Evolutionary conservation across 2,329 filamentous ascomycete species (phyloP), one percentile per base, ranked within the genome.

Genomic region (Xylaria sp.): DNA sequence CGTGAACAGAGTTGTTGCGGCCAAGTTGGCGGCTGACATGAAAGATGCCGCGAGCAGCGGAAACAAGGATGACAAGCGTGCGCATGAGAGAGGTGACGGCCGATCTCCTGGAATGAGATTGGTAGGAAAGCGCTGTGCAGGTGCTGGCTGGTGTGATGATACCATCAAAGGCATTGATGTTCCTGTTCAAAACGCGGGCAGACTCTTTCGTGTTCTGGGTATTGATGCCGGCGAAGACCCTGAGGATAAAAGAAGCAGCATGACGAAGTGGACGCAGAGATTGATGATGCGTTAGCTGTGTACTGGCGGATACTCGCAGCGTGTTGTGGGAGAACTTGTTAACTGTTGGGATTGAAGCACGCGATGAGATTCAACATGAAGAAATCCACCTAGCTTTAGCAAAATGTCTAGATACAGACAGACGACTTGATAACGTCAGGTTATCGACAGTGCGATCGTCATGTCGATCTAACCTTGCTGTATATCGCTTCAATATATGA

Each of bases 101-200:
- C 42, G 2, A 9, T 3, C 3, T 11, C 68, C 33, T 3, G 40
- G 26, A 11, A 70, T 57, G 0, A 57, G 72, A 7, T 58, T 77
- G 28, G 72, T 77, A 1, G 76, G 76, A 6, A 72, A 64, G 60
- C 49, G 68, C 4, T 78, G 75, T 15, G 68, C 26, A 0, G 71
- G 70, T 5, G 74, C 73, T 3, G 72, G 68, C 2, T 78, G 76
- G 76, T 74, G 70, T 67, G 74, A 77, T 23, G 70, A 72, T 42
- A 69, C 68, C 0, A 58, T 77, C 66, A 74, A 73, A 38, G 57
- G 54, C 1, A 75, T 78, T 57, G 59, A 78, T 51, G 67, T 76
- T 44, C 73, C 74, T 17, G 57, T 78, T 10, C 11, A 51, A 3
- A 67, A 70, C 40, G 61, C 63, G 15, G 36, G 40, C 38, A 67